These are phyloP conservation scores for Solanum peruvianum DNA, from an alignment of 257 asterid genomes.

Conservation along the genomic window DNA sequence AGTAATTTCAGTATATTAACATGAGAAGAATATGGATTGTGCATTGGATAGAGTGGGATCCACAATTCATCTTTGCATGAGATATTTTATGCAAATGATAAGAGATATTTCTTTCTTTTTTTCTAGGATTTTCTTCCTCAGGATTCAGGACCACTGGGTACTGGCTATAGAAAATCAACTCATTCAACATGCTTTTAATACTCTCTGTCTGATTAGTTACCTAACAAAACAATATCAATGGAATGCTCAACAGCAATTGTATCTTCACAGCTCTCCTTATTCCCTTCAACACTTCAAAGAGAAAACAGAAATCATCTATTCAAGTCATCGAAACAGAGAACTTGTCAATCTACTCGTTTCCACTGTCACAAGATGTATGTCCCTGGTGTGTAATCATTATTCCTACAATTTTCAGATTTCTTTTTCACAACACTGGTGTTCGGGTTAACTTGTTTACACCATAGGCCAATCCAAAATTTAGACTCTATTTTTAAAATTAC, in stretches of 20 bases:
- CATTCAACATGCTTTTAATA: too few relatives aligned
- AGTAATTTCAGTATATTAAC: too few relatives aligned
- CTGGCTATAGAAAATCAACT: too few relatives aligned
- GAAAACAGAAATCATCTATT: constrained; percentile 12
- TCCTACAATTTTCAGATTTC: neutral
- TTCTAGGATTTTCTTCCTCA: too few relatives aligned
- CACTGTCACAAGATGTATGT: constrained; percentile 85
- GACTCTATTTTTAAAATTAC: neutral
- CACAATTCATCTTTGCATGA: neutral
- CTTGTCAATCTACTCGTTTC: constrained; percentile 17
- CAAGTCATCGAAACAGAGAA: constrained; percentile 21
- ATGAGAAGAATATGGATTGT: too few relatives aligned
- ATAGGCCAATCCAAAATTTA: neutral
- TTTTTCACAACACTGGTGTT: neutral
- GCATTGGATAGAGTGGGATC: neutral
- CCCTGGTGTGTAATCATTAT: constrained; percentile 46
- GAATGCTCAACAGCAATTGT: constrained; percentile 24
- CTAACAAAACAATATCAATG: constrained; percentile 10
- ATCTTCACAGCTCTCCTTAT: constrained; percentile 8
- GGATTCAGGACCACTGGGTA: too few relatives aligned
- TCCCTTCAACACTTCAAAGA: constrained; percentile 13
- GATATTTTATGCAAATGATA: neutral
- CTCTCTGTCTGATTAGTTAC: too few relatives aligned
- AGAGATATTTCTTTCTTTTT: too few relatives aligned
- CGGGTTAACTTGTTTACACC: neutral